Percentiles rank a stretch among this genome's conserved stretches.
These are phyloP conservation scores for Kickxella alabastrina DNA, from an alignment of 192 early-diverging fungal species.

Conservation along the genomic window DNA sequence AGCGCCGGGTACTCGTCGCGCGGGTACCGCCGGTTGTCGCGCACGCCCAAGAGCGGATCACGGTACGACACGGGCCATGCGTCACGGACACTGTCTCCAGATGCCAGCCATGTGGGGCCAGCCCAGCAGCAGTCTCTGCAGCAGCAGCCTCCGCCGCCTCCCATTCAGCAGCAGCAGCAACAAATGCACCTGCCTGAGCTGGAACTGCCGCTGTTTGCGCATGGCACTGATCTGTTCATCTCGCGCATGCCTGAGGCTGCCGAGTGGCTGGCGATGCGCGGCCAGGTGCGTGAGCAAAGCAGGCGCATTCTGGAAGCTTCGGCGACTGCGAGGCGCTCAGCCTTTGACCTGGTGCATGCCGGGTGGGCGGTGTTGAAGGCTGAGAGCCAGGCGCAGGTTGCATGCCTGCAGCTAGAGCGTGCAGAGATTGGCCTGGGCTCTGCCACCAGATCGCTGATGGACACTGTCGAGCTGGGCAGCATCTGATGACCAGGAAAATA, in stretches of 20 bases:
- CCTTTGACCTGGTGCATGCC: conserved; percentile 32
- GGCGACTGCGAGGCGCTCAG: conserved; percentile 17
- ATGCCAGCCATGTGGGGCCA: not conserved
- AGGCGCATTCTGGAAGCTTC: conserved; percentile 32
- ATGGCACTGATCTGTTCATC: conserved; percentile 37
- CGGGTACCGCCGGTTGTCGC: conserved; percentile 13
- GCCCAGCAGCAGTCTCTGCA: not conserved
- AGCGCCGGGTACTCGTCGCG: conserved; percentile 25
- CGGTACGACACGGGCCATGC: conserved; percentile 1
- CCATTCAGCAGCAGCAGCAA: not conserved
- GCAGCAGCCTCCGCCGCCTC: not conserved
- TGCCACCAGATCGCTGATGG: conserved; percentile 17
- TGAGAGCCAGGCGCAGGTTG: conserved; percentile 39
- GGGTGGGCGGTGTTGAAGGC: conserved; percentile 35
- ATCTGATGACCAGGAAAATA: not conserved
- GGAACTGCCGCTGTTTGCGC: conserved; percentile 8
- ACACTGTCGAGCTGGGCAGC: conserved; percentile 8
- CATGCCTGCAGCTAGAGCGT: conserved; percentile 43
- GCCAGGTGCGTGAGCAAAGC: conserved; percentile 27
- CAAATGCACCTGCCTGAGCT: conserved; percentile 8
- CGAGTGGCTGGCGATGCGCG: conserved; percentile 36
- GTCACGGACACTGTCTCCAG: conserved; percentile 30
- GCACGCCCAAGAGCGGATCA: conserved; percentile 24
- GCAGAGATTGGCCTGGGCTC: conserved; percentile 43
- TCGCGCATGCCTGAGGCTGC: conserved; percentile 16